phyloP scores from a whole-genome alignment of 176 grass and related monocot genomes.

The Aegilops sharonensis region DNA sequence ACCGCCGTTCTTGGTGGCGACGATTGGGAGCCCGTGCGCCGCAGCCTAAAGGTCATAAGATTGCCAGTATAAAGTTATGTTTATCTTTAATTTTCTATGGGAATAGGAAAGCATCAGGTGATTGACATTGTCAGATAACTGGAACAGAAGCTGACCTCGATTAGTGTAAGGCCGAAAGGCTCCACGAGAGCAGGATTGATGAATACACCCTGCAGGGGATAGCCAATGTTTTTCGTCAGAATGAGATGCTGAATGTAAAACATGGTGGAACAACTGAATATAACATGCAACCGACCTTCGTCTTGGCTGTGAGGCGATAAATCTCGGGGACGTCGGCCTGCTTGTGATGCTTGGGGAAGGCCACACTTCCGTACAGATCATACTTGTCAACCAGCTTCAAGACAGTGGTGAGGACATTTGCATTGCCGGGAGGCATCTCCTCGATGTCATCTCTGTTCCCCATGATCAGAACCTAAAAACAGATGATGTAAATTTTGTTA shows the following conservation, averaged over 20 bases:
- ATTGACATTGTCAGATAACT: neutral
- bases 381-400: slow-evolving; percentile 95
- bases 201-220: slow-evolving; percentile 72
- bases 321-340: slow-evolving; percentile 95
- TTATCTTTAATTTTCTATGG: neutral
- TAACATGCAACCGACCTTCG: slow-evolving; percentile 49
- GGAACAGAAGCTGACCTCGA: slow-evolving; percentile 56
- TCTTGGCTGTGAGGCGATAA: slow-evolving; percentile 81
- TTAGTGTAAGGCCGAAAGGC: slow-evolving; percentile 95
- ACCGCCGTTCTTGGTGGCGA: slow-evolving; percentile 97
- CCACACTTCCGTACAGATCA: slow-evolving; percentile 89
- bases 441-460: slow-evolving; percentile 98
- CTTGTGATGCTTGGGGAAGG: slow-evolving; percentile 96
- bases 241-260: slow-evolving; percentile 11
- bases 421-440: slow-evolving; percentile 77
- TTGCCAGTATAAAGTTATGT: neutral
- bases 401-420: slow-evolving; percentile 75
- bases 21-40: slow-evolving; percentile 91
- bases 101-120: neutral
- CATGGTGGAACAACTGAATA: neutral
- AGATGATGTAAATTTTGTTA: neutral
- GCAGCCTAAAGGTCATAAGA: slow-evolving; percentile 55
- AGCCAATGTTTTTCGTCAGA: neutral
- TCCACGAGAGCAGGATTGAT: slow-evolving; percentile 99
- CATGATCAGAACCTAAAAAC: slow-evolving; percentile 81